Evolutionary conservation across 192 early-diverging fungal species (phyloP).

Genomic region (Phlyctochytrium bullatum): DNA sequence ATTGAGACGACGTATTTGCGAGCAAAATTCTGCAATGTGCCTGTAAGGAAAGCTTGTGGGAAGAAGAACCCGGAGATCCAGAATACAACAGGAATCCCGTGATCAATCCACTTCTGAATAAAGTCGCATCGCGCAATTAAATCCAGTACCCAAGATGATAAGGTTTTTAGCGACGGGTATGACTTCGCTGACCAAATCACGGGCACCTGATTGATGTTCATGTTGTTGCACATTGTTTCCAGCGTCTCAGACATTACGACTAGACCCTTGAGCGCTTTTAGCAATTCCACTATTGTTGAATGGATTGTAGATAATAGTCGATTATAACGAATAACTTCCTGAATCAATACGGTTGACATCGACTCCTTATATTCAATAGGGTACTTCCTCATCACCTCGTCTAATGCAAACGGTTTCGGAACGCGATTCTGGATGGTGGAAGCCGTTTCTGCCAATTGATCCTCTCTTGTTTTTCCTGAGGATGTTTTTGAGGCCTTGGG

Average conservation of each 20-base stretch:
- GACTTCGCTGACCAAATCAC: conserved; percentile 51
- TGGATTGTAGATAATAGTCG: conserved; percentile 49
- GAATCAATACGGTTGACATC: conserved; percentile 57
- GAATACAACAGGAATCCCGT: conserved; percentile 53
- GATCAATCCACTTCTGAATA: conserved; percentile 59
- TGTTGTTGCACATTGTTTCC: conserved; percentile 55
- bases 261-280: conserved; percentile 53
- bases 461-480: conserved; percentile 51
- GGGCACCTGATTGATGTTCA: conserved; percentile 58
- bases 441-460: conserved; percentile 46
- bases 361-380: conserved; percentile 60
- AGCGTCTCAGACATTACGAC: conserved; percentile 58
- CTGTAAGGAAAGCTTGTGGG: conserved; percentile 61
- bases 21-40: conserved; percentile 60
- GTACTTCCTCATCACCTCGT: conserved; percentile 45
- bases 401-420: conserved; percentile 51
- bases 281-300: conserved; percentile 46
- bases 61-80: conserved; percentile 66
- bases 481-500: conserved; percentile 41
- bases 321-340: conserved; percentile 64
- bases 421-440: conserved; percentile 42
- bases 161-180: conserved; percentile 56
- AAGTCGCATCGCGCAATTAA: conserved; percentile 51
- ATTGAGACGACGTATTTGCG: conserved; percentile 59
- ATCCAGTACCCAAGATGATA: conserved; percentile 55